These are phyloP conservation scores for Podospora sp. DNA, from an alignment of 495 filamentous ascomycete genomes.

Conservation along the genomic window DNA sequence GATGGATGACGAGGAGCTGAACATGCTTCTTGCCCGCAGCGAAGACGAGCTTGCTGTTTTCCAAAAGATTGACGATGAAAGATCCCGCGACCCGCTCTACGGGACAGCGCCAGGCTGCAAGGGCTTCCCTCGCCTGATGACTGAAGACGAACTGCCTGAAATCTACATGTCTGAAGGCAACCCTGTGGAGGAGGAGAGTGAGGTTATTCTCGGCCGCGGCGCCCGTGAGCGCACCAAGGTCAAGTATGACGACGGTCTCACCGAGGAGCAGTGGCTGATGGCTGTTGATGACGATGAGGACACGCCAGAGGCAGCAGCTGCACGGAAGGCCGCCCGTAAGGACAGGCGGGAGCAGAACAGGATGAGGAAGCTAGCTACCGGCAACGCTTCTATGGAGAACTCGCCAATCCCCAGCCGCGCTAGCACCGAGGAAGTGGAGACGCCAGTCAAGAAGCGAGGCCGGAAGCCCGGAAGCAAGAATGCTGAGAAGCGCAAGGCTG, in stretches of 20 bases:
- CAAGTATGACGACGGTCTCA: conserved; percentile 95
- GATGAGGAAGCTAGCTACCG: conserved; percentile 57
- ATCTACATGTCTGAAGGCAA: conserved; percentile 89
- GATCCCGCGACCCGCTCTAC: conserved; percentile 64
- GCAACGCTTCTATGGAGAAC: conserved; percentile 58
- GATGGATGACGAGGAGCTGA: conserved; percentile 97
- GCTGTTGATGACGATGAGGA: conserved; percentile 97
- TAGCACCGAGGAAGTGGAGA: conserved; percentile 70
- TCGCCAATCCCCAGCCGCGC: conserved; percentile 77
- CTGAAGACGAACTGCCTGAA: conserved; percentile 87
- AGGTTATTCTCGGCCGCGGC: conserved; percentile 80
- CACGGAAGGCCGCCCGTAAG: conserved; percentile 82
- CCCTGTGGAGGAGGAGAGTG: conserved; percentile 76
- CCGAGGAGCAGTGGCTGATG: conserved; percentile 93
- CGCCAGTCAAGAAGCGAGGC: conserved; percentile 68
- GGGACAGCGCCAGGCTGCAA: conserved; percentile 65
- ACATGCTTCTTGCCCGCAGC: conserved; percentile 79
- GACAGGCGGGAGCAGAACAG: conserved; percentile 76
- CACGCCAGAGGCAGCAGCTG: conserved; percentile 87
- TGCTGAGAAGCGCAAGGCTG: conserved; percentile 81
- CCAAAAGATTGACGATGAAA: conserved; percentile 76
- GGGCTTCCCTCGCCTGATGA: conserved; percentile 74
- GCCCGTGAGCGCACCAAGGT: conserved; percentile 91
- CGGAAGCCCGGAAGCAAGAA: conserved; percentile 71
- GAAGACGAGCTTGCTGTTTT: conserved; percentile 73